Evolutionary conservation across 345 rosid genomes (phyloP).

Genomic region (Triadica sebifera): DNA sequence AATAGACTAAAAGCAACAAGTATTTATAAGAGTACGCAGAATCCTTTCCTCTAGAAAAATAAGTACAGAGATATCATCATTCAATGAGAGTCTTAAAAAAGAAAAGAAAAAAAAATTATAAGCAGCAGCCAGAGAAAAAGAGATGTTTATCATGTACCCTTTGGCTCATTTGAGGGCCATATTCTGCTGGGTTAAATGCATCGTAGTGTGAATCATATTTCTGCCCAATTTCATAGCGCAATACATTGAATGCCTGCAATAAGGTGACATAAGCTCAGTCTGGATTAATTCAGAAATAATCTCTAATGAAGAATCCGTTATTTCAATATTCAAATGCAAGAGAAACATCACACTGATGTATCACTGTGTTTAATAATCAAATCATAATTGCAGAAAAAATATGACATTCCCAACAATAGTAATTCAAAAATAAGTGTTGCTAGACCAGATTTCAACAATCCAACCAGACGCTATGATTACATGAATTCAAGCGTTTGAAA

Average conservation of each 20-base stretch:
- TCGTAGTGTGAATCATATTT: constrained; percentile 35
- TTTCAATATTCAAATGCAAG: constrained; percentile 7
- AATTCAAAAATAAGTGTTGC: neutral
- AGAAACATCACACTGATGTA: neutral
- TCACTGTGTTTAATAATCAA: neutral
- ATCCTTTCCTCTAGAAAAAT: neutral
- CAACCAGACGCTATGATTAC: neutral
- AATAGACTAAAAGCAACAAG: neutral
- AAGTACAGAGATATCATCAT: neutral
- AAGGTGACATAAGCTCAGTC: constrained; percentile 17
- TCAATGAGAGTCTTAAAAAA: neutral
- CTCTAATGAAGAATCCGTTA: constrained; percentile 4
- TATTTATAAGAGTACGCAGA: neutral
- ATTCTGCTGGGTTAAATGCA: constrained; percentile 30
- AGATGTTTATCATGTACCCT: constrained; percentile 43
- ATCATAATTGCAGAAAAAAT: neutral
- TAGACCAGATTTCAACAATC: neutral
- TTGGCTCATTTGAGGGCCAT: constrained; percentile 68
- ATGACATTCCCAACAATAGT: neutral
- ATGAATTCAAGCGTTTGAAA: neutral
- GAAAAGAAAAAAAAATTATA: neutral
- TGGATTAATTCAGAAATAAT: constrained; percentile 18
- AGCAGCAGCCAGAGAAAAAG: neutral
- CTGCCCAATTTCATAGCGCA: constrained; percentile 39
- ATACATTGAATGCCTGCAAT: constrained; percentile 34